Conservation (phyloP, 2,329 filamentous ascomycete genomes). For the Epichloe hybrida region DNA sequence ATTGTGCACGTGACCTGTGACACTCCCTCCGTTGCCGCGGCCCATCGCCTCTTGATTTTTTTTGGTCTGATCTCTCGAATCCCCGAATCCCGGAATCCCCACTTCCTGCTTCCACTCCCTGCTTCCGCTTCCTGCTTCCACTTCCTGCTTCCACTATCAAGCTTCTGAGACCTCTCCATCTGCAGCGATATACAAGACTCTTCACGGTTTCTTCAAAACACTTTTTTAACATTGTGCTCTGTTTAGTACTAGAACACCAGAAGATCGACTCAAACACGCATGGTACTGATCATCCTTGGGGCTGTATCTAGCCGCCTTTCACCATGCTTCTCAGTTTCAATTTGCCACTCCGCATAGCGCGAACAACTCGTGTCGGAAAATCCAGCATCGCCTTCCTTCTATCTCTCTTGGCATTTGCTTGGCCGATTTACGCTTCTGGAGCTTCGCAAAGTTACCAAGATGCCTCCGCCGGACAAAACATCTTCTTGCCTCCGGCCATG, state of each 20-base stretch:
- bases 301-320: conserved; percentile 3
- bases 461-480: conserved; percentile 25
- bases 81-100: too few relatives aligned
- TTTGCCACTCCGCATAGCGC: not conserved
- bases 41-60: too few relatives aligned
- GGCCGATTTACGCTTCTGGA: conserved; percentile 21
- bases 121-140: too few relatives aligned
- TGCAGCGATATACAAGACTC: too few relatives aligned
- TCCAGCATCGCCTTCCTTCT: conserved; percentile 51
- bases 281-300: not conserved
- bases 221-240: too few relatives aligned
- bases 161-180: too few relatives aligned
- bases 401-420: conserved; percentile 50
- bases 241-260: not conserved
- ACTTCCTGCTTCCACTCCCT: too few relatives aligned
- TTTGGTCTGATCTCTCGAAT: too few relatives aligned
- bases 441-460: conserved; percentile 15
- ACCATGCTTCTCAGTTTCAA: not conserved
- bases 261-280: not conserved
- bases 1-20: too few relatives aligned
- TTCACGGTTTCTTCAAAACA: too few relatives aligned
- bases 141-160: too few relatives aligned
- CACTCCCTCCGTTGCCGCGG: too few relatives aligned
- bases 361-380: conserved; percentile 45
- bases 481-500: conserved; percentile 27